Evolutionary conservation across 306 rosid species (phyloP).

Genomic region (Vachellia pachyceras): DNA sequence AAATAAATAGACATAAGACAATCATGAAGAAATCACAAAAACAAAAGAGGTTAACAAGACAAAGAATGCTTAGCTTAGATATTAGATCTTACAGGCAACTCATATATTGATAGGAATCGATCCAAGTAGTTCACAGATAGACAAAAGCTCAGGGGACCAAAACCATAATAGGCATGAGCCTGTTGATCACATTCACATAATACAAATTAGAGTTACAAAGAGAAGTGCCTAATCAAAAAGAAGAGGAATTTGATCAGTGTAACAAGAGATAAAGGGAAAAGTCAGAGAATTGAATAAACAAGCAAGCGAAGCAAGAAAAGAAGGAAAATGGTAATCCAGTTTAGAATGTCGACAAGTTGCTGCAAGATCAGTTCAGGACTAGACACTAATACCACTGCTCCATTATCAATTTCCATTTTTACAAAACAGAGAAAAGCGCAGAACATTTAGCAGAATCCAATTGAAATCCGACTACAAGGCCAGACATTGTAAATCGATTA

Average conservation of each 20-base stretch:
- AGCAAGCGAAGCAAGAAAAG: slow-evolving; percentile 2
- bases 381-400: neutral
- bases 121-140: slow-evolving; percentile 90
- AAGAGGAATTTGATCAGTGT: slow-evolving; percentile 19
- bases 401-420: slow-evolving; percentile 16
- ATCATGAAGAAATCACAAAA: slow-evolving; percentile 33
- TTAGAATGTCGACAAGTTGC: slow-evolving; percentile 23
- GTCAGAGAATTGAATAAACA: neutral
- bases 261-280: neutral
- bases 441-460: slow-evolving; percentile 33
- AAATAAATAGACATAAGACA: slow-evolving; percentile 26
- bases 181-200: slow-evolving; percentile 62
- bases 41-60: slow-evolving; percentile 23
- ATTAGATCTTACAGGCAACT: slow-evolving; percentile 69
- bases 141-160: slow-evolving; percentile 75
- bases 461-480: slow-evolving; percentile 21
- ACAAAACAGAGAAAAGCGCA: slow-evolving; percentile 22
- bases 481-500: slow-evolving; percentile 6
- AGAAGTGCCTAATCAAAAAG: slow-evolving; percentile 30
- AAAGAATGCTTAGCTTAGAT: slow-evolving; percentile 19
- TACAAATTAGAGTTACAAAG: slow-evolving; percentile 41
- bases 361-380: slow-evolving; percentile 22
- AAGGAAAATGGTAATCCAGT: slow-evolving; percentile 30
- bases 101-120: slow-evolving; percentile 77
- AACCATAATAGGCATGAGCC: slow-evolving; percentile 74